Percentiles rank a stretch among this genome's conserved stretches.
These are phyloP conservation scores for Lojkania enalia DNA, from an alignment of 2,329 filamentous ascomycete species.

Conservation along the genomic window DNA sequence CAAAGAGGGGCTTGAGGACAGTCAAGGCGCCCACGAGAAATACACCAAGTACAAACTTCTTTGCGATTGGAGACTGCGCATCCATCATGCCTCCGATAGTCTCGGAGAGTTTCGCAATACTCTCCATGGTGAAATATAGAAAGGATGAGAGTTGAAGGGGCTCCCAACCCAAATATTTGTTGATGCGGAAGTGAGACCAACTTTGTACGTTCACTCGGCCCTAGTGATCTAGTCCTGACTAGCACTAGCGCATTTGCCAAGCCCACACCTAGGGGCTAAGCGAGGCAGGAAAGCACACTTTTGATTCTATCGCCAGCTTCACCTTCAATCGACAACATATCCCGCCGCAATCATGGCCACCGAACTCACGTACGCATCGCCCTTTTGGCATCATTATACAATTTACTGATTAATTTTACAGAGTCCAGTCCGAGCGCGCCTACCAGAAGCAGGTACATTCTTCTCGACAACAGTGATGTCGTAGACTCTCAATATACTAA, in stretches of 20 bases:
- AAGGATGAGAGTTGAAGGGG: slow-evolving; percentile 1
- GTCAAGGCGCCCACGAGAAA: slow-evolving; percentile 36
- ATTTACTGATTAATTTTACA: slow-evolving; percentile 58
- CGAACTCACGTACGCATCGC: slow-evolving; percentile 46
- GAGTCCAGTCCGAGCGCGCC: slow-evolving; percentile 99
- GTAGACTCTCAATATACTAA: slow-evolving; percentile 30
- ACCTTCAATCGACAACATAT: slow-evolving; percentile 38
- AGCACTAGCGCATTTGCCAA: neutral
- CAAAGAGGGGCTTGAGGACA: slow-evolving; percentile 45
- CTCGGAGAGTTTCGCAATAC: slow-evolving; percentile 14
- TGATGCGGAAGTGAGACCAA: neutral
- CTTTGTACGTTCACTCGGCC: too few species aligned
- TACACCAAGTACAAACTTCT: slow-evolving; percentile 32
- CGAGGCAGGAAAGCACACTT: slow-evolving; percentile 18
- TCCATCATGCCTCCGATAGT: slow-evolving; percentile 39
- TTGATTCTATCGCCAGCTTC: slow-evolving; percentile 20
- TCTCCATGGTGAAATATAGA: slow-evolving; percentile 10
- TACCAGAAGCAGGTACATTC: slow-evolving; percentile 75
- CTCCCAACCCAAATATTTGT: neutral
- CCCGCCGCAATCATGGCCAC: slow-evolving; percentile 49
- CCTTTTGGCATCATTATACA: slow-evolving; percentile 5
- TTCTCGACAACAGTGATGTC: too few species aligned
- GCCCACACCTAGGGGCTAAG: slow-evolving; percentile 15
- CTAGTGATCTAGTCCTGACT: too few species aligned
- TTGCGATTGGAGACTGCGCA: slow-evolving; percentile 30